These are phyloP conservation scores for Exophiala lecanii-corni DNA, from an alignment of 2,329 filamentous ascomycete species.

Conservation along the genomic window DNA sequence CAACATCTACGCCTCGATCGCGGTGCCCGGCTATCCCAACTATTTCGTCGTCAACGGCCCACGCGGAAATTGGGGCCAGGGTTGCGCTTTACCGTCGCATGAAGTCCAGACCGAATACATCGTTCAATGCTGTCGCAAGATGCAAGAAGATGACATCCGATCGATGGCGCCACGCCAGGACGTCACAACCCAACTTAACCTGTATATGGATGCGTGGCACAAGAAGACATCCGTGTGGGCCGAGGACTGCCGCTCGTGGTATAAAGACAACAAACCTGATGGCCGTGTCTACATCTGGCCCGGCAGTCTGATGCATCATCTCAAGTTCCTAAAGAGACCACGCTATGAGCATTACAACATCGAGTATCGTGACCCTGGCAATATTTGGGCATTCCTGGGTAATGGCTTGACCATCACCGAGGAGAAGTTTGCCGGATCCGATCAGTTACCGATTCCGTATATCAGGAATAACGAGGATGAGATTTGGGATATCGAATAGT, in stretches of 20 bases:
- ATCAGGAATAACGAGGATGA: slow-evolving; percentile 16
- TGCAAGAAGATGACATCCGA: slow-evolving; percentile 32
- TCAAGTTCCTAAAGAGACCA: slow-evolving; percentile 35
- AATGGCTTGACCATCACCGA: slow-evolving; percentile 44
- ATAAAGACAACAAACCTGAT: slow-evolving; percentile 19
- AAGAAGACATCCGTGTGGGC: slow-evolving; percentile 31
- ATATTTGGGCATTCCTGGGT: slow-evolving; percentile 39
- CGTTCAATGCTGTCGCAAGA: slow-evolving; percentile 30
- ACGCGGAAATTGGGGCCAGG: slow-evolving; percentile 28
- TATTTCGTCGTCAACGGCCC: slow-evolving; percentile 32
- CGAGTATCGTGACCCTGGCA: slow-evolving; percentile 33
- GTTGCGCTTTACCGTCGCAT: slow-evolving; percentile 25
- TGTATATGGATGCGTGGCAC: slow-evolving; percentile 24
- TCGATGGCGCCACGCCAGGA: slow-evolving; percentile 15
- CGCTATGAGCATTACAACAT: slow-evolving; percentile 42
- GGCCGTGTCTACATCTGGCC: slow-evolving; percentile 37
- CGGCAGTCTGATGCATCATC: slow-evolving; percentile 36
- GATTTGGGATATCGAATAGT: slow-evolving; percentile 13
- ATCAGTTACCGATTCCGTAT: slow-evolving; percentile 11
- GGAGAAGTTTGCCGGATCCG: slow-evolving; percentile 3
- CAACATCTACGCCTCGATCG: slow-evolving; percentile 41
- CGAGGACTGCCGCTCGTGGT: slow-evolving; percentile 28
- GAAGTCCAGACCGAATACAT: slow-evolving; percentile 29
- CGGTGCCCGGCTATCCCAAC: slow-evolving; percentile 41
- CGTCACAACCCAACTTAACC: slow-evolving; percentile 23